These are phyloP conservation scores for Pseudogymnoascus sp. DNA, from an alignment of 2,329 filamentous ascomycete genomes.

Conservation along the genomic window DNA sequence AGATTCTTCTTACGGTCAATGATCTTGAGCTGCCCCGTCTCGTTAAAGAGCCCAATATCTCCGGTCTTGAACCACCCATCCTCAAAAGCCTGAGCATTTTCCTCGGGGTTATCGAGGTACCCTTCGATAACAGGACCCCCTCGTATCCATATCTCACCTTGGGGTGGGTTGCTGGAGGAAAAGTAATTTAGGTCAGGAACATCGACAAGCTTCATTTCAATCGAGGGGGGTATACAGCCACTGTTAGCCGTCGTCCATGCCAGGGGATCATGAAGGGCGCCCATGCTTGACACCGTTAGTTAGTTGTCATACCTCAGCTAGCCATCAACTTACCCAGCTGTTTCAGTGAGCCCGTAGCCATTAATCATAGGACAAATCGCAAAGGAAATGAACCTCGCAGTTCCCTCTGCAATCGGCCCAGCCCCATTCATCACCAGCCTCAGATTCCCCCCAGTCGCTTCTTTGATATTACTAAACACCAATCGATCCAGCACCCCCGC, in stretches of 20 bases:
- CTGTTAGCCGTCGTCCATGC: constrained; percentile 72
- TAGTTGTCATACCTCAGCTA: neutral
- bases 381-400: constrained; percentile 83
- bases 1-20: constrained; percentile 98
- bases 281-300: constrained; percentile 40
- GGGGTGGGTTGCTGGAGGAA: constrained; percentile 60
- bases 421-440: constrained; percentile 92
- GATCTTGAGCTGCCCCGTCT: constrained; percentile 70
- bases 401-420: constrained; percentile 80
- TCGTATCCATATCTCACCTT: constrained; percentile 88
- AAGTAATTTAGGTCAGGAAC: constrained; percentile 83
- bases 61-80: constrained; percentile 98
- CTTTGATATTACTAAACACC: constrained; percentile 87
- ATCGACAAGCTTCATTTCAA: constrained; percentile 89
- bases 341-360: constrained; percentile 93
- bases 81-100: constrained; percentile 70
- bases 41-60: constrained; percentile 85
- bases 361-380: constrained; percentile 89
- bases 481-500: constrained; percentile 65
- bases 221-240: constrained; percentile 65
- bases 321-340: constrained; percentile 45
- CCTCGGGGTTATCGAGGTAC: constrained; percentile 80
- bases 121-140: constrained; percentile 65
- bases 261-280: constrained; percentile 72
- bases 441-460: constrained; percentile 79